phyloP scores from a whole-genome alignment of 306 rosid genomes.

The Fragaria iinumae region DNA sequence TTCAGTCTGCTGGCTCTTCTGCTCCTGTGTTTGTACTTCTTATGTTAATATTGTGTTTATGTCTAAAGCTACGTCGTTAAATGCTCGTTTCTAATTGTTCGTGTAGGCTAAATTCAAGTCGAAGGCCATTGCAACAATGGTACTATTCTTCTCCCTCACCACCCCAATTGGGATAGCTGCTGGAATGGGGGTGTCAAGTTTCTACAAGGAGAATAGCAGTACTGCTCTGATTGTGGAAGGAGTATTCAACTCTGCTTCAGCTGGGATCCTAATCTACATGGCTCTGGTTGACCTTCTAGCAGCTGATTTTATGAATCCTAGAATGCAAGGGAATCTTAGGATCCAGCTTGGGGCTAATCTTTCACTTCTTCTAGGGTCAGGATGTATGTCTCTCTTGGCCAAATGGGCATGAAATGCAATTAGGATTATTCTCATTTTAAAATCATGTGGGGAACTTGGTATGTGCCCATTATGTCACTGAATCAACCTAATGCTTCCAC shows the following conservation, averaged over 20 bases:
- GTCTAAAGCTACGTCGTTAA: background rate
- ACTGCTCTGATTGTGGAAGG: slow-evolving; percentile 55
- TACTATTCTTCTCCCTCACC: slow-evolving; percentile 60
- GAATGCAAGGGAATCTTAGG: slow-evolving; percentile 46
- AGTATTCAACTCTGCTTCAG: slow-evolving; percentile 57
- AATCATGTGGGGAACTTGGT: background rate
- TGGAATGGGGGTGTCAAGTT: slow-evolving; percentile 59
- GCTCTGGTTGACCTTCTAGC: slow-evolving; percentile 76
- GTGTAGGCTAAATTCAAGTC: slow-evolving; percentile 51
- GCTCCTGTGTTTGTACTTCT: background rate
- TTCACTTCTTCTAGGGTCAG: slow-evolving; percentile 52
- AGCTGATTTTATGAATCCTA: slow-evolving; percentile 52
- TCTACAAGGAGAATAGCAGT: slow-evolving; percentile 44
- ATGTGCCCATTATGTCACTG: background rate
- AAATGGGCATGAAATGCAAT: slow-evolving; percentile 32
- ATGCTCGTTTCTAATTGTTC: too few species aligned
- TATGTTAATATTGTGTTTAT: background rate
- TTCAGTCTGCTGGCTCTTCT: background rate
- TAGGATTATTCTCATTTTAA: background rate
- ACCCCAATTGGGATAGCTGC: slow-evolving; percentile 59
- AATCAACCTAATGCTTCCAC: background rate
- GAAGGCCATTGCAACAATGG: slow-evolving; percentile 46
- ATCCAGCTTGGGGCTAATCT: slow-evolving; percentile 54
- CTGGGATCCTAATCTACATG: slow-evolving; percentile 64
- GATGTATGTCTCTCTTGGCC: slow-evolving; percentile 58